Evolutionary conservation across 2,329 filamentous ascomycete genomes (phyloP).

Genomic region (Aplosporella prunicola): DNA sequence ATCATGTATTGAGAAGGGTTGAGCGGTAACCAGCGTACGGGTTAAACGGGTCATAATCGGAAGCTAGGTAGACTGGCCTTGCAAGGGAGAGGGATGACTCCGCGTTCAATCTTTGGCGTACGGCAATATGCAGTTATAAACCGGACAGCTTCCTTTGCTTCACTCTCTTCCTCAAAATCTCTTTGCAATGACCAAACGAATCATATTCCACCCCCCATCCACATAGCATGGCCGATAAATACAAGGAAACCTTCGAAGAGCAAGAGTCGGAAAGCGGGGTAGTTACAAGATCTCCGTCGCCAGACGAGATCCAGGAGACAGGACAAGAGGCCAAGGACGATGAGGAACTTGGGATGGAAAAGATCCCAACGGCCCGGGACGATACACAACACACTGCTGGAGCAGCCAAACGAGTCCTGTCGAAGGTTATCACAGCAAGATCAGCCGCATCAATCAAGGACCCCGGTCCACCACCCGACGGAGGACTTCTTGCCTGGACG

Average conservation of each 20-base stretch:
- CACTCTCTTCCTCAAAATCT: not conserved
- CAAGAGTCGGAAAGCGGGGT: conserved; percentile 11
- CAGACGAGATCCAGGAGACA: conserved; percentile 5
- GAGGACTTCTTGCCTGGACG: conserved; percentile 29
- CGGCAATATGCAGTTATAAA: too few relatives aligned
- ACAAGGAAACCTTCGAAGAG: conserved; percentile 5
- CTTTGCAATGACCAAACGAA: too few relatives aligned
- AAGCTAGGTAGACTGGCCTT: too few relatives aligned
- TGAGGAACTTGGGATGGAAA: conserved; percentile 7
- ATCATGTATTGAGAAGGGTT: too few relatives aligned
- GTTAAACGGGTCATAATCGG: too few relatives aligned
- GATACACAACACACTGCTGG: not conserved
- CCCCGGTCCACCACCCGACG: conserved; percentile 30
- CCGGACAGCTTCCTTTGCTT: not conserved
- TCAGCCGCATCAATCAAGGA: conserved; percentile 20
- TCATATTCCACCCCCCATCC: too few relatives aligned
- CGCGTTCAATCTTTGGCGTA: too few relatives aligned
- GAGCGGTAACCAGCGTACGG: too few relatives aligned
- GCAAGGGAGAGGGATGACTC: too few relatives aligned
- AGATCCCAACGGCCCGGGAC: conserved; percentile 6
- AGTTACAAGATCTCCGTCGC: conserved; percentile 7
- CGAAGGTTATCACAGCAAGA: conserved; percentile 14
- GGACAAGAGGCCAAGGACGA: conserved; percentile 2
- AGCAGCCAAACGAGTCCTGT: conserved; percentile 5
- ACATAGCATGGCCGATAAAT: too few relatives aligned